Evolutionary conservation across 352 stramenopile species (phyloP).

Genomic region (Globisporangium splendens): DNA sequence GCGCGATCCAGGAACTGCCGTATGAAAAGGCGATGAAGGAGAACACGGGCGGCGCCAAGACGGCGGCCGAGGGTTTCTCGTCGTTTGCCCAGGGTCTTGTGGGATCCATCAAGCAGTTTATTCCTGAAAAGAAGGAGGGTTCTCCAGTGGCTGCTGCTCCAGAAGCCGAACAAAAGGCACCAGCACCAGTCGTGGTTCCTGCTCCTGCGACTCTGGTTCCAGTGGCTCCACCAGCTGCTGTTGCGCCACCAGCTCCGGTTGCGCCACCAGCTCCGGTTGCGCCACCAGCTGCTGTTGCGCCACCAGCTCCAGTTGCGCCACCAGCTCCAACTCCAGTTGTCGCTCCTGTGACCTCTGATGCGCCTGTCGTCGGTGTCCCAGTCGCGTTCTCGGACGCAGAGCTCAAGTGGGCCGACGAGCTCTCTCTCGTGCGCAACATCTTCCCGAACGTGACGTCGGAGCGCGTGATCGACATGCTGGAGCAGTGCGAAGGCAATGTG

Average conservation of each 20-base stretch:
- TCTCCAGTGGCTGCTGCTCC: not conserved
- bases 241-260: constrained; percentile 8
- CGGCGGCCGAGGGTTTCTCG: constrained; percentile 47
- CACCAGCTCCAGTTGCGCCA: constrained; percentile 9
- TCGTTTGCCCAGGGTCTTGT: constrained; percentile 67
- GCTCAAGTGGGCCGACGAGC: constrained; percentile 68
- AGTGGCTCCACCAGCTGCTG: not conserved
- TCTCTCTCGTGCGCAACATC: constrained; percentile 58
- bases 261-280: constrained; percentile 8
- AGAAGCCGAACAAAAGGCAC: constrained; percentile 17
- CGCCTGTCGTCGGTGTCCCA: constrained; percentile 16
- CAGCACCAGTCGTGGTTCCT: not conserved
- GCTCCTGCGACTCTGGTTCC: constrained; percentile 2
- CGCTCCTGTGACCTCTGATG: not conserved
- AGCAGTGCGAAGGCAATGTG: constrained; percentile 62
- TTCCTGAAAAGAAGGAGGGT: constrained; percentile 46
- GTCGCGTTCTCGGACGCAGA: constrained; percentile 55
- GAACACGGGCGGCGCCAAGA: constrained; percentile 35
- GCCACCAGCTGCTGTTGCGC: constrained; percentile 2
- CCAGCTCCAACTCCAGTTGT: constrained; percentile 8
- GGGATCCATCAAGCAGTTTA: constrained; percentile 57
- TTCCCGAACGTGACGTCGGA: constrained; percentile 49
- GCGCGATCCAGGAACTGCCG: constrained; percentile 39
- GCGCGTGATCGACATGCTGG: constrained; percentile 53
- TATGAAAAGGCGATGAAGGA: constrained; percentile 37